Evolutionary conservation across 2,329 filamentous ascomycete genomes (phyloP).

Genomic region (Fusarium oxysporum): DNA sequence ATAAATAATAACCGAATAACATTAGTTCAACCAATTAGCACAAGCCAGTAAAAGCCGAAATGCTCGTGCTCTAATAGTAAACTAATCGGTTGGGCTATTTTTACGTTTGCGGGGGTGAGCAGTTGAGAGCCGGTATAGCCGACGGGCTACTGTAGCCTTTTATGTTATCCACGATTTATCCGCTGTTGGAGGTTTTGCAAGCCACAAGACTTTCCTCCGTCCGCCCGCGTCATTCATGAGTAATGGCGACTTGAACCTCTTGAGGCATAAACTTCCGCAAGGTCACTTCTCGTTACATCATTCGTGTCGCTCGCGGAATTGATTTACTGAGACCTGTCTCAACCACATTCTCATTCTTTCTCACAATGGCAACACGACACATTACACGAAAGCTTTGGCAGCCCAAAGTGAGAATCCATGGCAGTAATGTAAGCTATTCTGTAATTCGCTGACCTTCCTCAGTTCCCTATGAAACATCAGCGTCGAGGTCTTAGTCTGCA

Average conservation of each 20-base stretch:
- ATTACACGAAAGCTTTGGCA: not conserved
- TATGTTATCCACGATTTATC: not conserved
- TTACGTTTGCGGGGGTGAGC: not conserved
- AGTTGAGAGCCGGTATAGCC: not conserved
- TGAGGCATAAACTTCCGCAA: rapidly evolving
- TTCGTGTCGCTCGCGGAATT: not conserved
- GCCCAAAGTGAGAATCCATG: not conserved
- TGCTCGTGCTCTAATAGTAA: too few species aligned
- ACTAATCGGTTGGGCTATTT: not conserved
- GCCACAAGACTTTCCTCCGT: not conserved
- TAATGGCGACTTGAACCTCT: not conserved
- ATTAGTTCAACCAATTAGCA: too few species aligned
- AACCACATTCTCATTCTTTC: not conserved
- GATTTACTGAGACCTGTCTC: not conserved
- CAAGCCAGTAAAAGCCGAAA: too few species aligned
- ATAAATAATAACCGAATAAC: too few species aligned
- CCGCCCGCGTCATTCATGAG: not conserved
- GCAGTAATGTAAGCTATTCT: rapidly evolving
- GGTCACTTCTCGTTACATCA: rapidly evolving
- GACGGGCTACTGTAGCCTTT: not conserved
- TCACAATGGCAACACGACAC: not conserved
- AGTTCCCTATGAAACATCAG: not conserved
- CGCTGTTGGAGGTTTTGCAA: not conserved
- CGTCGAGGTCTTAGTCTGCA: not conserved
- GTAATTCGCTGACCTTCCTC: not conserved